Conservation (phyloP, 2,329 filamentous ascomycete species). For the Aspergillus felis region DNA sequence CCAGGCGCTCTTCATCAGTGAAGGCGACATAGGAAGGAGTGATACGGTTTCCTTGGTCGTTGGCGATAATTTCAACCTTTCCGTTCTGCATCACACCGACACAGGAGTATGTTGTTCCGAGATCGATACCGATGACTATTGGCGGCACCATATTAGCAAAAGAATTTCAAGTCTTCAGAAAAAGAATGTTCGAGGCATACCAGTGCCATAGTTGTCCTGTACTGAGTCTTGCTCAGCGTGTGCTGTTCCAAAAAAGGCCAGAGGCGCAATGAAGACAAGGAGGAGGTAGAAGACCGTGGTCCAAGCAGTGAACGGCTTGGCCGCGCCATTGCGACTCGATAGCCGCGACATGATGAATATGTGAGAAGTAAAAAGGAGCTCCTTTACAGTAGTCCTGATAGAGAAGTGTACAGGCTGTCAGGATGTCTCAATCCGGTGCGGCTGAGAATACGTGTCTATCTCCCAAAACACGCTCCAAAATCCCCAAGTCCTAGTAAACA, state of each 20-base stretch:
- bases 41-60: conserved; percentile 96
- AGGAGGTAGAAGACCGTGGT: conserved; percentile 87
- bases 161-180: neutral
- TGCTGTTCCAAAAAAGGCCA: conserved; percentile 74
- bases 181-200: conserved; percentile 32
- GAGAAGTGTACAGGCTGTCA: neutral
- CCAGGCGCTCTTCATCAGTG: conserved; percentile 92
- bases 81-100: conserved; percentile 95
- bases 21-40: conserved; percentile 94
- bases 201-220: conserved; percentile 72
- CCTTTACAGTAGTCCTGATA: conserved; percentile 5
- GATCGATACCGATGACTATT: conserved; percentile 85
- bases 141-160: neutral
- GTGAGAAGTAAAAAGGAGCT: conserved; percentile 10
- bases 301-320: conserved; percentile 71
- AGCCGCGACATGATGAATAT: conserved; percentile 53
- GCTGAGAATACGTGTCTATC: neutral
- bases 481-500: conserved; percentile 5
- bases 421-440: neutral
- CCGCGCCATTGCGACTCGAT: conserved; percentile 57
- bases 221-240: conserved; percentile 70
- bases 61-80: conserved; percentile 92
- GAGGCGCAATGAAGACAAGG: conserved; percentile 77
- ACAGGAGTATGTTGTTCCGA: conserved; percentile 83
- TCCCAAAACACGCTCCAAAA: conserved; percentile 3